phyloP scores from a whole-genome alignment of 352 stramenopile genomes.

The Phytophthora litchii region DNA sequence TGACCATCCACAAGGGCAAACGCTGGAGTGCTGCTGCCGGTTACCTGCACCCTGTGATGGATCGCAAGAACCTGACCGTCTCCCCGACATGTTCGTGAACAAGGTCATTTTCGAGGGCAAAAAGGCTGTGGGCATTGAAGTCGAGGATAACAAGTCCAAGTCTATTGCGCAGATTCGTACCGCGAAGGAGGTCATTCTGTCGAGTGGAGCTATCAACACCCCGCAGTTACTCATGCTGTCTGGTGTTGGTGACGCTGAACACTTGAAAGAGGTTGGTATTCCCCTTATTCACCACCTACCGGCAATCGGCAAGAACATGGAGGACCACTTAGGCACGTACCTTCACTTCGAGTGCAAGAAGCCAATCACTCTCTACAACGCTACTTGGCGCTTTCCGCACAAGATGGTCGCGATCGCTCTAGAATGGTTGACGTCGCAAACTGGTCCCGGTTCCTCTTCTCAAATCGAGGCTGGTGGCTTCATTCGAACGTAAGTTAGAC shows the following conservation, averaged over 20 bases:
- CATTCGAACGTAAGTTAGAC: conserved; percentile 62
- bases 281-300: conserved; percentile 74
- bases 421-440: conserved; percentile 73
- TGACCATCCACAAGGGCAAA: conserved; percentile 79
- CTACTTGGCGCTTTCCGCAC: conserved; percentile 81
- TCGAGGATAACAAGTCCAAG: conserved; percentile 66
- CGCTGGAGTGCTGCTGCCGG: conserved; percentile 70
- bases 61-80: conserved; percentile 67
- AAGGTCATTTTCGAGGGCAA: conserved; percentile 82
- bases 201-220: conserved; percentile 84
- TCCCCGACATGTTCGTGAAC: conserved; percentile 80
- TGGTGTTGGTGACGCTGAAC: conserved; percentile 68
- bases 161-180: conserved; percentile 46
- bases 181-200: conserved; percentile 87
- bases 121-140: conserved; percentile 66
- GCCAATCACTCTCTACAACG: conserved; percentile 88
- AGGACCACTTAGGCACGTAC: conserved; percentile 86
- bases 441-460: conserved; percentile 63
- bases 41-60: conserved; percentile 64
- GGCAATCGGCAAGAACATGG: conserved; percentile 82
- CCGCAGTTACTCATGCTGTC: conserved; percentile 86
- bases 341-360: conserved; percentile 85
- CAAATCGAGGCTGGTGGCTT: conserved; percentile 85
- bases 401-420: conserved; percentile 80
- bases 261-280: conserved; percentile 73